Base-by-base conservation (phyloP, 1,284 basidiomycete genomes). In the Veloboletus limbatus region DNA sequence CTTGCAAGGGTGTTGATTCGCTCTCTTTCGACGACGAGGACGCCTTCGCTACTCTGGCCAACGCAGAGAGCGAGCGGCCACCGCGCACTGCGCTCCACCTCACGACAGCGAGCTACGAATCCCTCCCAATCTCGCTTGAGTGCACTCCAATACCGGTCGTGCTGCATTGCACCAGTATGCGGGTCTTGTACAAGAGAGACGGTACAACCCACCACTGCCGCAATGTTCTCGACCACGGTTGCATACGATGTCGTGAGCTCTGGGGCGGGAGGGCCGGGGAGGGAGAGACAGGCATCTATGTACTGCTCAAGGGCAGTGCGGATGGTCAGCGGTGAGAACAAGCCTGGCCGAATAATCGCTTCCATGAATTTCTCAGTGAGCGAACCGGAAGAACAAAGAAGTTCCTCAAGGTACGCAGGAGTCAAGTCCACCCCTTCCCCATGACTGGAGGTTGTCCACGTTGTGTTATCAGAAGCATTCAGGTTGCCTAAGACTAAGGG, bases 71-170 rank as follows among this genome's bases (percentile, higher is more conserved):
- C 75, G 13, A 95, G 73, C 0, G 92, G 91, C 85, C 88, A 90
- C 36, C 92, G 78, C 18, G 87, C 89, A 54, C 82, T 82, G 38
- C 88, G 82, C 67, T 96, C 92, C 11, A 92, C 75, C 57, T 94
- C 91, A 47, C 89, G 81, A 57, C 90, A 92, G 33, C 90, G 78
- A 11, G 93, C 87, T 53, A 95, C 82, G 59, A 96, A 91, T 2
- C 92, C 90, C 58, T 96, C 88, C 92, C 93, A 97, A 57, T 97
- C 92, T 31, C 88, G 73, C 65, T 92, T 94, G 53, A 95, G 69
- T 0, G 85, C 82, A 56, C 81, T 86, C 79, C 88, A 87, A 63
- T 90, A 94, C 43, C 82, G 82, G 39, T 82, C 81, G 55, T 92
- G 77, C 50, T 88, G 81, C 30, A 82, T 75, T 17, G 85, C 84